Percentiles rank a stretch among this genome's conserved stretches.
Conservation (phyloP, 1,139 yeast species). For the Geotrichum fermentans region DNA sequence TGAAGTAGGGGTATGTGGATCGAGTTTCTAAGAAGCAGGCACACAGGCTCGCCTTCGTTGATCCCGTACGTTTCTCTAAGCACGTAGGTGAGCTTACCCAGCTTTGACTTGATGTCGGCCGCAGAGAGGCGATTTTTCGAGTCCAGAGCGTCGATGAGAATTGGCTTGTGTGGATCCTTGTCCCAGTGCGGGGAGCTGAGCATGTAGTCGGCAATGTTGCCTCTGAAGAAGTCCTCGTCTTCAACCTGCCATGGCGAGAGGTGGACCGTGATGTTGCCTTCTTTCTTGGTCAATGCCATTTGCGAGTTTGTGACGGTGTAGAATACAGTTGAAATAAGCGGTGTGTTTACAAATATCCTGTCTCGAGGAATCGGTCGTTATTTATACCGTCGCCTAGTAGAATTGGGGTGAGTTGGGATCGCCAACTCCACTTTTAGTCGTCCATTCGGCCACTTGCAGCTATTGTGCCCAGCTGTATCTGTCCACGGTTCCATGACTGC, state of each 20-base stretch:
- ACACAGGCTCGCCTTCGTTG: conserved; percentile 33
- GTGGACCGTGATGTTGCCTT: conserved; percentile 14
- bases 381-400: too few species aligned
- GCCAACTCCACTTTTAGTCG: too few species aligned
- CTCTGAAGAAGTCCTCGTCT: conserved; percentile 1
- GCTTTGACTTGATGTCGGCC: conserved; percentile 24
- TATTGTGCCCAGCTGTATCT: too few species aligned
- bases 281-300: conserved; percentile 10
- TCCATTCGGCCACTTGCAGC: too few species aligned
- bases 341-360: too few species aligned
- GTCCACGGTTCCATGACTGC: too few species aligned
- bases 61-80: conserved; percentile 28
- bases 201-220: conserved; percentile 19
- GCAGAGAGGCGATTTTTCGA: conserved; percentile 22
- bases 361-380: too few species aligned
- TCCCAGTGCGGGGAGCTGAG: conserved; percentile 11
- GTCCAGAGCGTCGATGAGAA: conserved; percentile 19
- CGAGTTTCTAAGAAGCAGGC: conserved; percentile 34
- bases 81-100: conserved; percentile 27
- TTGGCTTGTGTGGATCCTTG: conserved; percentile 3
- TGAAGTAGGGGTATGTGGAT: conserved; percentile 34
- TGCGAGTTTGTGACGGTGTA: too few species aligned
- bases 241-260: conserved; percentile 17
- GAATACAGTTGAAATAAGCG: too few species aligned
- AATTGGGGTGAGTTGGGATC: too few species aligned